Conservation (phyloP, 345 rosid species). For the Ricinus communis region DNA sequence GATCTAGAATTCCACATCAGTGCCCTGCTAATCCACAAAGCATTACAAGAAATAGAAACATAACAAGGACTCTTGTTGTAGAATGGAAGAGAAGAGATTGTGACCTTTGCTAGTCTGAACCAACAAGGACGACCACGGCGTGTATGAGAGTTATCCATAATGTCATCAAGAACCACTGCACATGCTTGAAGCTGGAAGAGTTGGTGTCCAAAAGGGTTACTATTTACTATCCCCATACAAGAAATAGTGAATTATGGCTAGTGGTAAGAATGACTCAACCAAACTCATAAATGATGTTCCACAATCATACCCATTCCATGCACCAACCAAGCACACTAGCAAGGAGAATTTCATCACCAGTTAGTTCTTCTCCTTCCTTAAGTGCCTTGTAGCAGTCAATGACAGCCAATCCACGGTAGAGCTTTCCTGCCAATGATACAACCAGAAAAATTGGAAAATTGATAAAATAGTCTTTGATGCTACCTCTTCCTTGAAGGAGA, state of each 20-base stretch:
- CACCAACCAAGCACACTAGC: conserved; percentile 84
- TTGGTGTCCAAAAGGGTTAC: conserved; percentile 9
- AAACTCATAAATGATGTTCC: background rate
- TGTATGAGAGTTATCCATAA: conserved; percentile 78
- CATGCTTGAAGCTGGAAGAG: conserved; percentile 73
- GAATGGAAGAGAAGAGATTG: background rate
- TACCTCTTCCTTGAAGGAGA: background rate
- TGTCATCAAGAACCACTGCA: conserved; percentile 78
- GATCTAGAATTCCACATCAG: no score
- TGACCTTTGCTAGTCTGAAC: conserved; percentile 74
- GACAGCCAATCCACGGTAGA: conserved; percentile 82
- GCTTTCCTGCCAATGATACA: conserved; percentile 52
- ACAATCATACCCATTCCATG: conserved; percentile 69
- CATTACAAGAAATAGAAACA: background rate
- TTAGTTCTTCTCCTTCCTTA: conserved; percentile 58
- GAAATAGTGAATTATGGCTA: background rate
- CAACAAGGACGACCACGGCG: conserved; percentile 91
- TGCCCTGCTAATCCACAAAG: background rate
- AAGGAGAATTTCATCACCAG: conserved; percentile 59
- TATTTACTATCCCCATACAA: conserved; percentile 4
- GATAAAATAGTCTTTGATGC: background rate
- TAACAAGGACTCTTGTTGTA: background rate
- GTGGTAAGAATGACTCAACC: background rate
- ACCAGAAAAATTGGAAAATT: background rate
- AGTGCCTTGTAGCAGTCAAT: conserved; percentile 65